These are phyloP conservation scores for Plasmopara halstedii DNA, from an alignment of 352 stramenopile species.

Conservation along the genomic window DNA sequence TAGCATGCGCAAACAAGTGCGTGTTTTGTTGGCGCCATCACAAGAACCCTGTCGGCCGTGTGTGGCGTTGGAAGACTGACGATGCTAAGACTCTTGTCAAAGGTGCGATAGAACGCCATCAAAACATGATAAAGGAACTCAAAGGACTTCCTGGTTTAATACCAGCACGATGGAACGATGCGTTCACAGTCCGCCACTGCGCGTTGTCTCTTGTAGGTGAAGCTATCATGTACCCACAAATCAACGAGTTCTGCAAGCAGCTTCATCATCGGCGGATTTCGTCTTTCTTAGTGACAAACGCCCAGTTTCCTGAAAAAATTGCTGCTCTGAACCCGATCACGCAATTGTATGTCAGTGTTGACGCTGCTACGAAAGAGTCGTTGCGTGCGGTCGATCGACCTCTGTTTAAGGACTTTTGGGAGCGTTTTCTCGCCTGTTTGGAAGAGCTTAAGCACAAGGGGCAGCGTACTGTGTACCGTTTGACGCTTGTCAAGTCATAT, in stretches of 20 bases:
- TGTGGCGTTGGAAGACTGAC: constrained; percentile 98
- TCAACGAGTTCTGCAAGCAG: constrained; percentile 95
- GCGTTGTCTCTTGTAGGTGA: constrained; percentile 96
- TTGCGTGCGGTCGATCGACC: constrained; percentile 94
- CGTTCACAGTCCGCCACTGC: constrained; percentile 95
- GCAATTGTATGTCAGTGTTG: constrained; percentile 98
- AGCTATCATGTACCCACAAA: constrained; percentile 98
- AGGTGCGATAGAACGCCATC: constrained; percentile 85
- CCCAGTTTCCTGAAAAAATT: constrained; percentile 97
- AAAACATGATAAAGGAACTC: constrained; percentile 93
- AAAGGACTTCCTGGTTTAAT: constrained; percentile 94
- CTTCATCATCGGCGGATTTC: constrained; percentile 93
- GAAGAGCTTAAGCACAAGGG: constrained; percentile 90
- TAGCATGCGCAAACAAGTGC: constrained; percentile 99
- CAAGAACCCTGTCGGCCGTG: constrained; percentile 97
- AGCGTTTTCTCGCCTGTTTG: constrained; percentile 91
- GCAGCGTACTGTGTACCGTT: constrained; percentile 93
- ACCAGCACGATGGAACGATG: constrained; percentile 91
- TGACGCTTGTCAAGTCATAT: constrained; percentile 98
- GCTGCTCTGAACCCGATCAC: constrained; percentile 93
- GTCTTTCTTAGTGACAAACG: constrained; percentile 98
- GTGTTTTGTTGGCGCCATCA: constrained; percentile 98
- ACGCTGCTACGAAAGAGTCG: constrained; percentile 94
- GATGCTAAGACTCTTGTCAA: constrained; percentile 93
- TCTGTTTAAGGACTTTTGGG: constrained; percentile 97